Evolutionary conservation across 352 stramenopile genomes (phyloP), one percentile per base, ranked within the genome.

Genomic region (Pythium rhizo-oryzae): DNA sequence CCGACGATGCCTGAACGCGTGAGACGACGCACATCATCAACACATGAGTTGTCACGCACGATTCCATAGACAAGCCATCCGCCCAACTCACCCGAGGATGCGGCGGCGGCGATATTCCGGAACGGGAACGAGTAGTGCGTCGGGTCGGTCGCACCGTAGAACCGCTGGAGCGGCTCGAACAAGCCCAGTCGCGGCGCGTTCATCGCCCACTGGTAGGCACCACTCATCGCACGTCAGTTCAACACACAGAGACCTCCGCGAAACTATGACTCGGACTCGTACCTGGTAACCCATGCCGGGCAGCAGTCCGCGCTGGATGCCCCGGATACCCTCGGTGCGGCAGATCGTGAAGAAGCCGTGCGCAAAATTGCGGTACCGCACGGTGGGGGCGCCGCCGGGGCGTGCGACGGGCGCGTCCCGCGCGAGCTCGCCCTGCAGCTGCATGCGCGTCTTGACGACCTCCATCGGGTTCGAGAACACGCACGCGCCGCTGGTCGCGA

Each of bases 381-480:
- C 75, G 3, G 78, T 78, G 15, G 71, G 67, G 19, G 67, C 57
- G 21, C 64, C 74, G 24, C 59, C 68, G 18, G 33, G 50, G 12
- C 74, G 67, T 3, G 74, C 80, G 11, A 81, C 74, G 2, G 50
- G 50, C 50, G 43, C 28, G 39, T 79, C 82, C 59, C 80, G 77
- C 19, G 85, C 79, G 28, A 96, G 78, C 64, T 96, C 88, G 19
- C 87, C 88, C 74, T 96, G 88, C 41, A 96, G 71, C 75, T 96
- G 88, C 88, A 96, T 94, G 65, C 88, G 88, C 60, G 88, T 96
- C 82, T 96, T 96, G 66, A 96, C 81, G 49, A 95, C 87, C 70
- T 96, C 88, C 86, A 96, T 95, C n/a, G 88, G 88, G 66, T 96
- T 96, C 35, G 88, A 96, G 43, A 91, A 75, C 23, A 96, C 67